Evolutionary conservation across 2,329 filamentous ascomycete species (phyloP).

Genomic region (Penicillium brevicompactum): DNA sequence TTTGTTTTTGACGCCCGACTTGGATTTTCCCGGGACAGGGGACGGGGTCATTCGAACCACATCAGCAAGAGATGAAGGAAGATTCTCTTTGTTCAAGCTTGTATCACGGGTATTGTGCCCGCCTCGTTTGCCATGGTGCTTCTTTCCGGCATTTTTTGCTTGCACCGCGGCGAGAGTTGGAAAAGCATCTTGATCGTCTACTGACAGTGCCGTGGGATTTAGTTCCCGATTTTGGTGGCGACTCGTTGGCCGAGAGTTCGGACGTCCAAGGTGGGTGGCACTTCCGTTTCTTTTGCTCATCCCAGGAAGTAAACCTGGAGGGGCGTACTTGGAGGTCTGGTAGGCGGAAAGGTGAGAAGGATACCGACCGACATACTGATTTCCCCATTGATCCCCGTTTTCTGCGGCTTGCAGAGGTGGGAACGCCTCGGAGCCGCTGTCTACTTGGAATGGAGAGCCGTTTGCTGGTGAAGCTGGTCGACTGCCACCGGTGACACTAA

Average conservation of each 20-base stretch:
- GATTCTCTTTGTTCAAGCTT: conserved; percentile 66
- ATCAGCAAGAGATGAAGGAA: conserved; percentile 81
- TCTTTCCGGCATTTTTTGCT: conserved; percentile 73
- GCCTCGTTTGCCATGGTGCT: conserved; percentile 88
- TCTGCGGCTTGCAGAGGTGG: conserved; percentile 69
- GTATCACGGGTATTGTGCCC: conserved; percentile 64
- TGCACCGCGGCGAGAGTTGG: conserved; percentile 79
- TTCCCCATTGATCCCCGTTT: conserved; percentile 61
- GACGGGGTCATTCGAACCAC: conserved; percentile 94
- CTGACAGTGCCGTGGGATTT: conserved; percentile 69
- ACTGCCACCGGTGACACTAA: conserved; percentile 66
- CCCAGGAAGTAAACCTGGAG: conserved; percentile 31
- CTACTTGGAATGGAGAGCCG: conserved; percentile 71
- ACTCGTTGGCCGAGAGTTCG: conserved; percentile 81
- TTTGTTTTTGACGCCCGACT: conserved; percentile 61
- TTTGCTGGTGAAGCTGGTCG: conserved; percentile 58
- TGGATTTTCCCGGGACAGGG: conserved; percentile 62
- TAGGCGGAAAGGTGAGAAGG: conserved; percentile 45
- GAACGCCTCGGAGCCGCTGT: conserved; percentile 78
- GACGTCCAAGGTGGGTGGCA: conserved; percentile 60
- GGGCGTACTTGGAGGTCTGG: conserved; percentile 50
- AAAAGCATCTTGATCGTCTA: conserved; percentile 95
- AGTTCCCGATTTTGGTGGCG: conserved; percentile 70
- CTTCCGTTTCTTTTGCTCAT: conserved; percentile 47
- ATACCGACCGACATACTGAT: conserved; percentile 48